Base-by-base conservation (phyloP, 108 stramenopile genomes). In the Discostella pseudostelligera region DNA sequence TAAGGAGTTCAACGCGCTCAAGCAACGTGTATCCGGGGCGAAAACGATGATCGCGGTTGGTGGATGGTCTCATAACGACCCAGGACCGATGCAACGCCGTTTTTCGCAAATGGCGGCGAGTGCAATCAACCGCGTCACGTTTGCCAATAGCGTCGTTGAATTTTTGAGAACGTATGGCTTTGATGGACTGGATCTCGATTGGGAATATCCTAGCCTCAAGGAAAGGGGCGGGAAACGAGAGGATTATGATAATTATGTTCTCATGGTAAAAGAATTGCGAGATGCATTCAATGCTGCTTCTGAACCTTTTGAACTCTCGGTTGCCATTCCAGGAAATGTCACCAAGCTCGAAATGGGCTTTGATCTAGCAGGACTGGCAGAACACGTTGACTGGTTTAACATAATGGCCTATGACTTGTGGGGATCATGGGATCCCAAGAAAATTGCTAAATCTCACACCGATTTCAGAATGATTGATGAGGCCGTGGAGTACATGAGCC, bases 21-120 rank as follows among this genome's bases (percentile, higher is more conserved):
- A 79, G 40, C 73, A 75, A 37, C 62, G 69, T 44, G 11, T 64
- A 37, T 56, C 73, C 28, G 78, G 73, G 8, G 50, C 74, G 36
- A 74, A 75, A 39, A 79, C 78, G 13, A 74, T 79, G 72, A 74
- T 74, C 50, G 78, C 73, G 17, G 73, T 79, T 25, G 78, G 78
- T 44, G 78, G 78, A 50, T 79, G 78, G 78, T 70, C 68, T 28
- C 73, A 74, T 51, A 79, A 79, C 39, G 75, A 76, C 26, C 75
- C 75, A 4, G 75, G 75, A 44, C 75, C 75, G 21, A 65, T 76
- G 67, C 67, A 79, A 49, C 62, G 56, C 25, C 73, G 78, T 46
- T 79, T 79, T 54, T 69, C 67, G 35, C 61, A 69, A 44, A 74
- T 69, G 69, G 72, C 62, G 32, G 47, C 54, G 12, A 63, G 61